phyloP scores from a whole-genome alignment of 2,329 filamentous ascomycete species.

The Berkeleyomyces basicola region DNA sequence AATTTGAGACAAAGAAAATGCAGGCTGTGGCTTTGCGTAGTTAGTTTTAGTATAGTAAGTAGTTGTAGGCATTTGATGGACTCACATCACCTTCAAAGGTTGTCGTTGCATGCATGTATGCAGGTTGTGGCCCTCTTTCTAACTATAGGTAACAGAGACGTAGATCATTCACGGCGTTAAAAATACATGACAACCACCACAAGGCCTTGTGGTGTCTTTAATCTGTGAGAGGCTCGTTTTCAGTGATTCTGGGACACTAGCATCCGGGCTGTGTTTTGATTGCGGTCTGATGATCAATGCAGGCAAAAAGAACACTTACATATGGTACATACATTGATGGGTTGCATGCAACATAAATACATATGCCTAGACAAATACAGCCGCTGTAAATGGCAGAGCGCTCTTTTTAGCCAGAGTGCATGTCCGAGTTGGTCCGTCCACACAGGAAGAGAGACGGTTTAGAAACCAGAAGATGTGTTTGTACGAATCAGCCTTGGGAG shows the following conservation, averaged over 20 bases:
- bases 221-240: not conserved
- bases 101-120: too few relatives aligned
- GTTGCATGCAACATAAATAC: too few relatives aligned
- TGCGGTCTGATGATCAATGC: not conserved
- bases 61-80: too few relatives aligned
- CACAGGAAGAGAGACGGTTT: not conserved
- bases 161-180: not conserved
- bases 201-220: not conserved
- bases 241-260: not conserved
- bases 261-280: not conserved
- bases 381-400: not conserved
- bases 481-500: not conserved
- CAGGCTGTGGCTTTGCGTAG: too few relatives aligned
- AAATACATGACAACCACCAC: not conserved
- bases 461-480: not conserved
- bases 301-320: not conserved
- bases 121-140: too few relatives aligned
- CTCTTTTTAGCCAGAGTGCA: not conserved
- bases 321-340: not conserved
- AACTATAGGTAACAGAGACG: not conserved
- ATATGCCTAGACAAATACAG: not conserved
- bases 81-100: too few relatives aligned
- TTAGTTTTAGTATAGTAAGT: too few relatives aligned
- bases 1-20: too few relatives aligned
- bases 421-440: not conserved